phyloP scores from a whole-genome alignment of 345 rosid species.

The Mangifera indica region DNA sequence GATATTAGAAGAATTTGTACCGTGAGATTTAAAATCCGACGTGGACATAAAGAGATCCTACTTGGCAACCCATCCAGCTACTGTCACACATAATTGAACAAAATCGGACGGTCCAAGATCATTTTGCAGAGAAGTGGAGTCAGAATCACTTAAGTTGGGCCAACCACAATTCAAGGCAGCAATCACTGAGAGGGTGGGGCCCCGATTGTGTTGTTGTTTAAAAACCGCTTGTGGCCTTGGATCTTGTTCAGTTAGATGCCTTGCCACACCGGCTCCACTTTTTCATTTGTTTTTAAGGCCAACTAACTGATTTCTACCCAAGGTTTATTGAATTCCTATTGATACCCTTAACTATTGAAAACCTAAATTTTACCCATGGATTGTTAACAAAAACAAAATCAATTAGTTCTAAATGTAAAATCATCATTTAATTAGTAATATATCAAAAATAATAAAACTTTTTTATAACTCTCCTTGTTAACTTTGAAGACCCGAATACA shows the following conservation, averaged over 20 bases:
- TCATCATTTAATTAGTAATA: no score
- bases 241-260: slow-evolving; percentile 25
- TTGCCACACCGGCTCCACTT: slow-evolving; percentile 11
- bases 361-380: no score
- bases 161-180: slow-evolving; percentile 18
- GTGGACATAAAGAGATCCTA: slow-evolving; percentile 22
- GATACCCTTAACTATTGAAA: no score
- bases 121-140: slow-evolving; percentile 6
- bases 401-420: no score
- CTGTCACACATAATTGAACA: background rate
- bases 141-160: slow-evolving; percentile 11
- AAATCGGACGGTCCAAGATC: slow-evolving; percentile 25
- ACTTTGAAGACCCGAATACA: no score
- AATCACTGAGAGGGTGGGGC: slow-evolving; percentile 13
- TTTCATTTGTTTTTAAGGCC: background rate
- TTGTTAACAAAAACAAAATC: no score
- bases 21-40: slow-evolving; percentile 33
- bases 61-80: slow-evolving; percentile 13
- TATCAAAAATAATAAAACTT: no score
- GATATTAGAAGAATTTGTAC: background rate
- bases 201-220: slow-evolving; percentile 5
- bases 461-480: no score
- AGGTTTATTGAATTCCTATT: no score
- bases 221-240: slow-evolving; percentile 23
- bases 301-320: no score